Conservation (phyloP, 768 basidiomycete species). For the Mycena rosella region DNA sequence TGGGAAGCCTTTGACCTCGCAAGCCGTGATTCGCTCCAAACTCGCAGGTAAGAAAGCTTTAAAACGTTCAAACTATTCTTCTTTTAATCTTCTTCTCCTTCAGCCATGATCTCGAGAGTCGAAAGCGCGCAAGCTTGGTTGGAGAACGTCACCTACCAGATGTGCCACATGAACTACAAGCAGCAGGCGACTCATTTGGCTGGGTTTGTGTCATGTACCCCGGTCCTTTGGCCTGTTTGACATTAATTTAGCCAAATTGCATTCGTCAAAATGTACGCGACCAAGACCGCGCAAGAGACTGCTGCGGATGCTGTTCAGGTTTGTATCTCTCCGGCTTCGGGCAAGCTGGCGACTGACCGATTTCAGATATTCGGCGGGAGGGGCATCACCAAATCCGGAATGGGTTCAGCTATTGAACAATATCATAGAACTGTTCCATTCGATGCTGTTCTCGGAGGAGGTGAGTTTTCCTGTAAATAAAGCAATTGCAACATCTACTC, state of each 20-base stretch:
- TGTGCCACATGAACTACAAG: slow-evolving; percentile 88
- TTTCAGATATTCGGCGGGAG: slow-evolving; percentile 84
- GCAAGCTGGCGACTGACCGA: background rate
- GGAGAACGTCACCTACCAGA: slow-evolving; percentile 89
- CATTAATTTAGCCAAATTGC: slow-evolving; percentile 70
- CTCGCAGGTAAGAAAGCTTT: slow-evolving; percentile 57
- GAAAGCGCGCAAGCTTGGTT: slow-evolving; percentile 90
- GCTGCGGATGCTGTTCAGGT: slow-evolving; percentile 77
- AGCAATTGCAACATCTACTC: too few relatives aligned
- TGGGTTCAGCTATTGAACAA: too few relatives aligned
- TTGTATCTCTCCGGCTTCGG: background rate
- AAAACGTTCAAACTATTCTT: background rate
- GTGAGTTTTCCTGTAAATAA: too few relatives aligned
- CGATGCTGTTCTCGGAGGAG: slow-evolving; percentile 46
- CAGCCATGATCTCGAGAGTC: slow-evolving; percentile 80
- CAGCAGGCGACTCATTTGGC: slow-evolving; percentile 81
- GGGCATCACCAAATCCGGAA: slow-evolving; percentile 84
- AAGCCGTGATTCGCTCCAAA: slow-evolving; percentile 83
- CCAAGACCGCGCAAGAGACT: slow-evolving; percentile 82
- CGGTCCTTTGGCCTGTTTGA: background rate
- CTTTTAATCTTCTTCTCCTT: background rate
- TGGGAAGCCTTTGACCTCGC: slow-evolving; percentile 75
- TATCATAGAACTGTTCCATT: slow-evolving; percentile 47
- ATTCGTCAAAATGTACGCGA: slow-evolving; percentile 83
- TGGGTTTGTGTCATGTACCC: slow-evolving; percentile 58